Evolutionary conservation across 2,329 filamentous ascomycete species (phyloP).

Genomic region (Chrysoporthe puriensis): DNA sequence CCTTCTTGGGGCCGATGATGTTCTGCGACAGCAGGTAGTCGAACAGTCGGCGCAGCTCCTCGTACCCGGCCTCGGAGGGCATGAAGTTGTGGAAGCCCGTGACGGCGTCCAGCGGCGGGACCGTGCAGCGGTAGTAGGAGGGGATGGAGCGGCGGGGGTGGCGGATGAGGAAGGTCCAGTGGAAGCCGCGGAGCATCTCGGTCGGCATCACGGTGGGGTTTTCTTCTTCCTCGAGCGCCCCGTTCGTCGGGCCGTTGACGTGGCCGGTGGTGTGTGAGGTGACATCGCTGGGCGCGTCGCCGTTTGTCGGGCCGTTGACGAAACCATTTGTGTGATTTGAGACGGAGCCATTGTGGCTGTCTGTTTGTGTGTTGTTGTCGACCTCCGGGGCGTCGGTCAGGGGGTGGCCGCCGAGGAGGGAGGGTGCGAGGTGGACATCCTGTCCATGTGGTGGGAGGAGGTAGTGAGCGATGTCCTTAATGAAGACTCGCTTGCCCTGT

Average conservation of each 20-base stretch:
- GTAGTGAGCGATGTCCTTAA: conserved; percentile 98
- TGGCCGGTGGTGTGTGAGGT: conserved; percentile 34
- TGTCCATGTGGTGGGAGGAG: conserved; percentile 75
- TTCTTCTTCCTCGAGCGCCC: conserved; percentile 53
- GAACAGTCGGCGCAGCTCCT: conserved; percentile 83
- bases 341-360: conserved; percentile 26
- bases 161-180: conserved; percentile 96
- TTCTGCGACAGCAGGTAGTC: conserved; percentile 75
- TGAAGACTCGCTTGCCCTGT: conserved; percentile 89
- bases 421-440: conserved; percentile 73
- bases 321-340: conserved; percentile 35
- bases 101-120: conserved; percentile 79
- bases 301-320: conserved; percentile 36
- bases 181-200: conserved; percentile 75
- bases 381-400: conserved; percentile 30
- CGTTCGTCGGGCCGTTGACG: conserved; percentile 37
- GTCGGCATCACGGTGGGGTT: conserved; percentile 88
- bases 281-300: conserved; percentile 31
- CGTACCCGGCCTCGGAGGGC: conserved; percentile 86
- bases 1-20: conserved; percentile 70
- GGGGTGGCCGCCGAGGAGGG: conserved; percentile 64
- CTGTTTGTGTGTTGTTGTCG: conserved; percentile 13
- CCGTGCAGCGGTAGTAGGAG: conserved; percentile 91
- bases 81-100: conserved; percentile 90
- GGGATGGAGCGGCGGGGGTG: conserved; percentile 91